Evolutionary conservation across 495 filamentous ascomycete genomes (phyloP), one percentile per base, ranked within the genome.

Genomic region (Penicillium cataractarum): DNA sequence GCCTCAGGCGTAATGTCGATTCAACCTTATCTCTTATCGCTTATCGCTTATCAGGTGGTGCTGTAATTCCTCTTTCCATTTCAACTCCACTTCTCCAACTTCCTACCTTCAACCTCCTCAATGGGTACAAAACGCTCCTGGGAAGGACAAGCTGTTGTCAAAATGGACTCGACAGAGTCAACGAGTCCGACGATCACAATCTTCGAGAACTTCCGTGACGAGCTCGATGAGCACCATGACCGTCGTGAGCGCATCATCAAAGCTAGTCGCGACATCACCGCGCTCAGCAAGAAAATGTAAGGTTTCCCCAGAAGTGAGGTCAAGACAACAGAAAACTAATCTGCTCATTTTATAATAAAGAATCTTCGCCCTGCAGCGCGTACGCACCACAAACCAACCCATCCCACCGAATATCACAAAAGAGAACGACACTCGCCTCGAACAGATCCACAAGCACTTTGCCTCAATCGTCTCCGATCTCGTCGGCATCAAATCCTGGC

Each of bases 261-360:
- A 77, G 87, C 87, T 2, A 92, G 90, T 15, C 81, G 94, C 42
- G 95, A 98, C 77, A 89, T 98, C 62, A 99, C 96, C 8, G 93
- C 91, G 0, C 73, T 91, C 42, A 97, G 92, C 78, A 99, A 99
- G 83, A 98, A 98, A 81, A 96, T 97, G 95, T 97, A 76, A 57
- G 44, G 48, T 35, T 50, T 17, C 51, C 24, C 15, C 3, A 22
- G 19, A 51, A 32, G 3, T 6, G 22, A 58, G 62, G 60, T 58
- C 24, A 53, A 21, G 15, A 54, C 10, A 8, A 6, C 9, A 46
- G 35, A 4, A n/a, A 7, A 35, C 29, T 54, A 8, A 54, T 9
- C n/a, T 13, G 42, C 21, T 42, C 15, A 17, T 56, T 19, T 10
- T 4, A 8, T 12, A 27, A 9, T 27, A 0, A 67, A 97, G 94